Evolutionary conservation across 148 eudicot species (phyloP).

Genomic region (Rhododendron griersonianum): DNA sequence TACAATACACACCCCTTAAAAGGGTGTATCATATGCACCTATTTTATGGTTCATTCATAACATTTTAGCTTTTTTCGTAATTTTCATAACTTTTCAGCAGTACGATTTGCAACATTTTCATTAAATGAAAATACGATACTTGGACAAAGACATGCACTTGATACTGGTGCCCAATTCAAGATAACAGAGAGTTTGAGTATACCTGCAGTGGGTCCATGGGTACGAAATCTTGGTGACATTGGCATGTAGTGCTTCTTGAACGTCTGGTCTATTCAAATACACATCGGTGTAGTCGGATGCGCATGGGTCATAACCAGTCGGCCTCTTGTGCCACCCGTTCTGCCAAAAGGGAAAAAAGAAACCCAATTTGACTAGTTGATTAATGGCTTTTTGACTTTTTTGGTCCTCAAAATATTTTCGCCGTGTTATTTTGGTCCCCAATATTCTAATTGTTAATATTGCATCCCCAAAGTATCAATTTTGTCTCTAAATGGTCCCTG

Average conservation of each 20-base stretch:
- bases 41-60: no score
- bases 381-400: no score
- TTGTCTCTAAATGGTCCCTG: no score
- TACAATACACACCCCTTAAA: no score
- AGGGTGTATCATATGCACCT: no score
- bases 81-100: no score
- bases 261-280: conserved; percentile 71
- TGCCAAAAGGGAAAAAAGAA: conserved; percentile 1
- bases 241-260: conserved; percentile 85
- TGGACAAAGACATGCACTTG: not conserved
- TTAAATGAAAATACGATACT: not conserved
- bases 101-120: no score
- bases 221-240: conserved; percentile 69
- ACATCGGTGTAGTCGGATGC: conserved; percentile 46
- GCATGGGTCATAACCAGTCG: conserved; percentile 84
- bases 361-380: not conserved
- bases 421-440: no score
- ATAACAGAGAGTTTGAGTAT: not conserved
- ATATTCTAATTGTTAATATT: no score
- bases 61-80: no score
- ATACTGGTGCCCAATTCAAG: not conserved
- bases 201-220: conserved; percentile 92
- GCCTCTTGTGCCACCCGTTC: conserved; percentile 49
- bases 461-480: no score
- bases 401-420: no score